These are phyloP conservation scores for Rhododendron kiyosumense DNA, from an alignment of 148 eudicot genomes.

Conservation along the genomic window DNA sequence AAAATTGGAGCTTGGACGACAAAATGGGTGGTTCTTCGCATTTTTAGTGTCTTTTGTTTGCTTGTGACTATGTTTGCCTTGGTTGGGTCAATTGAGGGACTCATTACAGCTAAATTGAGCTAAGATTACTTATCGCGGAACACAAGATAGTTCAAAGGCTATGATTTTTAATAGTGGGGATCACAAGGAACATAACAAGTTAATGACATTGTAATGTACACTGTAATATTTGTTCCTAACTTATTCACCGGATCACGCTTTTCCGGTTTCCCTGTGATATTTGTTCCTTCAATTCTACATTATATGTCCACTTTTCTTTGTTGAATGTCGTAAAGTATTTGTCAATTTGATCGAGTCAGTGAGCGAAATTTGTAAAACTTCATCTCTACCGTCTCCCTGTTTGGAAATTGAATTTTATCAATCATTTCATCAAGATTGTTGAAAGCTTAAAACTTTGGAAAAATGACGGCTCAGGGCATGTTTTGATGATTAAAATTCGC, in stretches of 20 bases:
- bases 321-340: not conserved
- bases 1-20: conserved; percentile 37
- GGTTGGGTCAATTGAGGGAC: conserved; percentile 44
- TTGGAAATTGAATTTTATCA: not conserved
- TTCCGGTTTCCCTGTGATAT: not conserved
- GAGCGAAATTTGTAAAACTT: too few relatives aligned
- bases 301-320: not conserved
- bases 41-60: conserved; percentile 28
- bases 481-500: too few relatives aligned
- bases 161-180: not conserved
- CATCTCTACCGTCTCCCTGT: not conserved
- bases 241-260: not conserved
- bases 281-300: not conserved
- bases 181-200: not conserved
- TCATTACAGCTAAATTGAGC: conserved; percentile 37
- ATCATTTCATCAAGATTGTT: not conserved
- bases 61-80: conserved; percentile 39
- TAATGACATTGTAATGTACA: not conserved
- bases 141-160: not conserved
- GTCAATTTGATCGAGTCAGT: not conserved
- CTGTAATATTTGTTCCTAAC: not conserved
- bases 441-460: not conserved
- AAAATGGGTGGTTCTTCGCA: conserved; percentile 34
- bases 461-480: too few relatives aligned
- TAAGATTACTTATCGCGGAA: not conserved